phyloP scores from a whole-genome alignment of 441 rosid genomes.

The Adansonia madagascariensis region DNA sequence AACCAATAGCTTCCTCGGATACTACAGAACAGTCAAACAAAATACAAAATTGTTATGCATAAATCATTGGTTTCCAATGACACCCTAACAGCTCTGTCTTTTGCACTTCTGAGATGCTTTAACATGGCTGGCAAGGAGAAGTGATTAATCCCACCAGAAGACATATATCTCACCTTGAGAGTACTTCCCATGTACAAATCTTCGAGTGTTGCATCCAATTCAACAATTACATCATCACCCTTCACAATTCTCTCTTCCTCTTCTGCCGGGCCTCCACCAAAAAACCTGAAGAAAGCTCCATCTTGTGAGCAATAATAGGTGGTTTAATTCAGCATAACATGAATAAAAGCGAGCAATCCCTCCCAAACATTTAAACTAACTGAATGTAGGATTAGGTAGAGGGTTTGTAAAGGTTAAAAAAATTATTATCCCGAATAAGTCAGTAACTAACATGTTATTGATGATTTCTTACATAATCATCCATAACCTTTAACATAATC shows the following conservation, averaged over 20 bases:
- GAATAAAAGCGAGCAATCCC: neutral
- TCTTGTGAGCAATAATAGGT: slow-evolving; percentile 27
- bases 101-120: neutral
- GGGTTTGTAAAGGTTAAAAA: neutral
- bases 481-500: too few relatives aligned
- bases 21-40: neutral
- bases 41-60: neutral
- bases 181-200: slow-evolving; percentile 96
- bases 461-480: neutral
- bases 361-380: neutral
- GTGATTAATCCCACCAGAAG: neutral
- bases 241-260: slow-evolving; percentile 87
- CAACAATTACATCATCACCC: slow-evolving; percentile 95
- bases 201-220: slow-evolving; percentile 86
- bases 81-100: neutral
- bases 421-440: neutral
- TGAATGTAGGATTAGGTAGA: neutral
- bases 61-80: neutral
- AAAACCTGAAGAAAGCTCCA: slow-evolving; percentile 51
- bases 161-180: slow-evolving; percentile 60
- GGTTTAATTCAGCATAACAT: neutral
- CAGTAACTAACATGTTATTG: neutral
- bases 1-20: neutral
- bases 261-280: slow-evolving; percentile 77
- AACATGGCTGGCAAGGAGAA: neutral